Evolutionary conservation across 164 flowering plant species (phyloP).

Genomic region (Paratinospora sagittata): DNA sequence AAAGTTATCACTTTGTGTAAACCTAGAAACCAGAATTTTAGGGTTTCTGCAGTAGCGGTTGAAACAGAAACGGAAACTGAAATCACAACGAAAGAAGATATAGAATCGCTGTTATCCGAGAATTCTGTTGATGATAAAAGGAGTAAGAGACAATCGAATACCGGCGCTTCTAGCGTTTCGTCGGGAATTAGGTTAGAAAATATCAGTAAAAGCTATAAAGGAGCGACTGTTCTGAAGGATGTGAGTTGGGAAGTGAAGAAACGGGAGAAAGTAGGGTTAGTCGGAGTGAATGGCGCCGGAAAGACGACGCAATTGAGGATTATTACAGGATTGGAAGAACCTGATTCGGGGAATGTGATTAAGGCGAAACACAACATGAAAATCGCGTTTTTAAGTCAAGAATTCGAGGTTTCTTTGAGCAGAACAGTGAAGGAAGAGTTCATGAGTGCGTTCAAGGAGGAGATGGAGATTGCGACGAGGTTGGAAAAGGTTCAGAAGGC

Average conservation of each 20-base stretch:
- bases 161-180: conserved; percentile 74
- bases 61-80: too few relatives aligned
- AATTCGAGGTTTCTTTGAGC: conserved; percentile 79
- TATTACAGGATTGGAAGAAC: conserved; percentile 79
- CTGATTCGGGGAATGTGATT: conserved; percentile 89
- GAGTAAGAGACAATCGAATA: conserved; percentile 28
- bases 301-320: conserved; percentile 95
- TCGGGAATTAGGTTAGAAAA: conserved; percentile 89
- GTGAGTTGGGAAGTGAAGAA: conserved; percentile 97
- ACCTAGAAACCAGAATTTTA: conserved; percentile 15
- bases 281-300: conserved; percentile 97
- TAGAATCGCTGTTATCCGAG: conserved; percentile 64
- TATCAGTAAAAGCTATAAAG: conserved; percentile 73
- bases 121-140: conserved; percentile 24
- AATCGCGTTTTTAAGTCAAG: conserved; percentile 84
- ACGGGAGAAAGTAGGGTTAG: conserved; percentile 92
- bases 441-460: conserved; percentile 80
- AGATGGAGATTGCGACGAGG: conserved; percentile 71
- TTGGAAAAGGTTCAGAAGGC: conserved; percentile 92
- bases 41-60: conserved; percentile 30
- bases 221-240: conserved; percentile 73
- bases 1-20: conserved; percentile 15
- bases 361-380: conserved; percentile 87
- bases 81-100: conserved; percentile 39
- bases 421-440: conserved; percentile 94